Base-by-base conservation (phyloP, 2,329 filamentous ascomycete genomes). In the Botryotinia globosa region DNA sequence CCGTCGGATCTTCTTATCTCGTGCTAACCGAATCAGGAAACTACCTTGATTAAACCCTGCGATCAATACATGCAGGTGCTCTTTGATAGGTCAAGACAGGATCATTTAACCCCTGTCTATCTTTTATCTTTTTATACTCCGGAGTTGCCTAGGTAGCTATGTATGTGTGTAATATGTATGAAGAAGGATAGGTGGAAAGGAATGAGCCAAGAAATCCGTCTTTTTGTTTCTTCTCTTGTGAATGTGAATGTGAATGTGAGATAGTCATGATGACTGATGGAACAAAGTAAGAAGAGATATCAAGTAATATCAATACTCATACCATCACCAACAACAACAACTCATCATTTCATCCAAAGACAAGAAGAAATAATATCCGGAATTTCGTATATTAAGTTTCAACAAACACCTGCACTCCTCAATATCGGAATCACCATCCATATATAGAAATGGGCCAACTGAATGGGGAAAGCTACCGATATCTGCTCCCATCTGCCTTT, bases 1-100 rank as follows among this genome's bases (percentile, higher is more conserved):
- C 44, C 12, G 20, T 51, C 44, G 63, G 44, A 65, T 65, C 63
- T 51, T 48, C 63, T 65, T 65, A 65, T 65, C 63, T 65, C 4
- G 12, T 3, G 32, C 63, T 37, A 65, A 51, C 63, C 6, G 0
- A 4, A 51, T 34, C 2, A 37, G 63, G 63, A 37, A 65, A 51
- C 63, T 7, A 51, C 63, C 44, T 65, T 6, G 25, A 37, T 34
- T 1, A 3, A 34, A 20, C 32, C 44, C 20, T 37, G n/a, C 9
- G 10, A 1, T 8, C 1, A 2, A 25, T 25, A 18, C 20, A 16
- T 44, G n/a, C n/a, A n/a, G n/a, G n/a, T n/a, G 61, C 25, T 14
- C 12, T 48, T 65, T 65, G 62, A 65, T 64, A 45, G 62, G 62
- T 34, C 22, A 34, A 16, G 29, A 65, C 44, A 48, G 63, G 44